Evolutionary conservation across 306 rosid species (phyloP), one percentile per base, ranked within the genome.

Genomic region (Gynostemma pentaphyllum): DNA sequence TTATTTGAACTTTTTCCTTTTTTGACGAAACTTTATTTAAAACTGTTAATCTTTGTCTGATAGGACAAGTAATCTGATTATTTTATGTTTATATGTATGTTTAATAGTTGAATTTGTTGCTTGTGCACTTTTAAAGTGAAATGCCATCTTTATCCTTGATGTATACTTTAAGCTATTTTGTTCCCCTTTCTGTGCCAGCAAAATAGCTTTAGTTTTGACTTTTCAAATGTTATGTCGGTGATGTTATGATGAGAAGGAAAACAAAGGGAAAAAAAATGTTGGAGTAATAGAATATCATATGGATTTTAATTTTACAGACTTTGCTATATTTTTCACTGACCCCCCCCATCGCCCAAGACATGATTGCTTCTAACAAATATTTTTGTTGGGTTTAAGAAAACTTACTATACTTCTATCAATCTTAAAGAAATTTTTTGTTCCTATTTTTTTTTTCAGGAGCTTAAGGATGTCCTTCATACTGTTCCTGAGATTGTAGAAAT

Each of bases 401-500:
- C 5, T 57, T 16, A 6, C 9, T 19, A 0, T 50, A 1, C 12
- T 12, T 22, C 18, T 14, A 7, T 52, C 59, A 14, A 22, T 30
- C 4, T 52, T 52, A 12, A 21, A 52, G 13, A 21, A 53, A 54
- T 54, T 11, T 36, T 1, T 0, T 36, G 42, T 30, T 55, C n/a
- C n/a, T 53, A 24, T 12, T 54, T 68, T 76, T 73, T 14, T 68
- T 21, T 72, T 21, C 78, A 92, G 99, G 99, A 92, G 80, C 88
- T 92, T 15, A 88, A 84, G 75, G 75, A 64, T 51, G 90, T 88
- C 65, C 78, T 92, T 81, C 80, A 19, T 63, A 40, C 74, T 44
- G 83, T 84, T 76, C 96, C 99, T 40, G 99, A 92, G 83, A 76
- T 84, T 71, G 81, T 63, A 6, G 83, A 80, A 67, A 73, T 92